Conservation (phyloP, 164 flowering plant species). For the Chimonanthus praecox region DNA sequence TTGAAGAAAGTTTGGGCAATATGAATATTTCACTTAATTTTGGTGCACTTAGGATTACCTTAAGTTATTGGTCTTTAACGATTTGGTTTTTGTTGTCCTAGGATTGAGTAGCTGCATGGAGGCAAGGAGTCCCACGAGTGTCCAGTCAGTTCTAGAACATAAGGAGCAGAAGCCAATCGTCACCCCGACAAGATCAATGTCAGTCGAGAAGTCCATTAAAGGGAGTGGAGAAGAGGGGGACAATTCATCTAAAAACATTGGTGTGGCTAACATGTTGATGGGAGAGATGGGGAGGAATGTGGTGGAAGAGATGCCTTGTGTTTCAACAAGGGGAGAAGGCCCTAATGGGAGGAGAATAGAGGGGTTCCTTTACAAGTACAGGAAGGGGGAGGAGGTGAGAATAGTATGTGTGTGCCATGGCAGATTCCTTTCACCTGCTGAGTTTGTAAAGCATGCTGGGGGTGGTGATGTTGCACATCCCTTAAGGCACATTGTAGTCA, state of each 20-base stretch:
- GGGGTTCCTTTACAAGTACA: conserved; percentile 66
- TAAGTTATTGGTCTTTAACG: no score
- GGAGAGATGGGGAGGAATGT: conserved; percentile 29
- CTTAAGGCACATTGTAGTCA: conserved; percentile 68
- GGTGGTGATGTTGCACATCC: conserved; percentile 76
- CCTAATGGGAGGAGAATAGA: conserved; percentile 59
- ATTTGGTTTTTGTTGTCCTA: conserved; percentile 6
- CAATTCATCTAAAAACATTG: neutral
- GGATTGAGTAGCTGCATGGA: conserved; percentile 31
- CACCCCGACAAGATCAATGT: neutral
- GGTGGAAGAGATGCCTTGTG: conserved; percentile 73
- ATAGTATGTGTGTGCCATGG: conserved; percentile 95
- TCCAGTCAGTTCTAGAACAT: conserved; percentile 18
- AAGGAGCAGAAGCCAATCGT: conserved; percentile 17
- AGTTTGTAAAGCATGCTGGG: conserved; percentile 87
- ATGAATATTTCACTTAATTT: no score
- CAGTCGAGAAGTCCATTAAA: conserved; percentile 12
- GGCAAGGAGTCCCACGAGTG: conserved; percentile 29
- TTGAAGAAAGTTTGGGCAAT: no score
- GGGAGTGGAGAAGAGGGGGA: conserved; percentile 9
- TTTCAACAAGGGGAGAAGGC: conserved; percentile 63
- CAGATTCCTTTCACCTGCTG: conserved; percentile 63
- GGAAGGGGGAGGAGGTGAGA: conserved; percentile 68
- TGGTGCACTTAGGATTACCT: no score
- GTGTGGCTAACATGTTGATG: neutral